phyloP scores from a whole-genome alignment of 192 early-diverging fungal species.

The Dissophora ornata region DNA sequence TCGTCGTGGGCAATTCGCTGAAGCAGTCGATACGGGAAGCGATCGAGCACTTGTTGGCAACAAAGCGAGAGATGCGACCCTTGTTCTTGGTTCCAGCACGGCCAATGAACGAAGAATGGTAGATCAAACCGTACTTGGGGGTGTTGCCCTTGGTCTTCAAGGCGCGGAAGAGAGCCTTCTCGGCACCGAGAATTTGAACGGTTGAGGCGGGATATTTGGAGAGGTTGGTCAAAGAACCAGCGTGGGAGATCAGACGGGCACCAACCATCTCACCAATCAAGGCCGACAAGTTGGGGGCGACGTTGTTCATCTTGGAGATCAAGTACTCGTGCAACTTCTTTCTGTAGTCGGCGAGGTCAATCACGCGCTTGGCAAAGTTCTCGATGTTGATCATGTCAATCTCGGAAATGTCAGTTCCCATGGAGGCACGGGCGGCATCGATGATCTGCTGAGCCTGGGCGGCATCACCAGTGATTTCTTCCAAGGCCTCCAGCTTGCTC shows the following conservation, averaged over 20 bases:
- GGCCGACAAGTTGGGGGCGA: constrained; percentile 96
- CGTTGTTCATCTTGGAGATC: constrained; percentile 92
- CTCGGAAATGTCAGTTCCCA: constrained; percentile 98
- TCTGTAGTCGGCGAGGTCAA: constrained; percentile 93
- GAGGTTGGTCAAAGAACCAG: constrained; percentile 96
- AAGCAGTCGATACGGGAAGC: constrained; percentile 98
- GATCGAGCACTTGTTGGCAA: constrained; percentile 98
- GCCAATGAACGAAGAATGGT: constrained; percentile 96
- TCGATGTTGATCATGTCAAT: constrained; percentile 97
- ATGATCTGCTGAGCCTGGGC: constrained; percentile 88
- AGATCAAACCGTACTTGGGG: constrained; percentile 98
- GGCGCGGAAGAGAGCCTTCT: constrained; percentile 98
- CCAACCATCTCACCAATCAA: constrained; percentile 97
- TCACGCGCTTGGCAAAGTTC: constrained; percentile 92
- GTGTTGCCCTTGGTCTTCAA: constrained; percentile 97
- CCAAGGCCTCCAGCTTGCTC: constrained; percentile 79
- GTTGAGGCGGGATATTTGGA: constrained; percentile 98
- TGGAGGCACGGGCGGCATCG: constrained; percentile 93
- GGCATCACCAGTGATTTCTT: constrained; percentile 85
- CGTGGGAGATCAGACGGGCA: constrained; percentile 96
- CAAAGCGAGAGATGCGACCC: constrained; percentile 96
- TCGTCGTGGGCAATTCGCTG: constrained; percentile 85
- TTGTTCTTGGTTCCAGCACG: constrained; percentile 98
- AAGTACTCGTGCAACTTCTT: constrained; percentile 93
- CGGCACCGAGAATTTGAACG: constrained; percentile 97